Evolutionary conservation across 345 rosid species (phyloP).

Genomic region (Ricinus communis): DNA sequence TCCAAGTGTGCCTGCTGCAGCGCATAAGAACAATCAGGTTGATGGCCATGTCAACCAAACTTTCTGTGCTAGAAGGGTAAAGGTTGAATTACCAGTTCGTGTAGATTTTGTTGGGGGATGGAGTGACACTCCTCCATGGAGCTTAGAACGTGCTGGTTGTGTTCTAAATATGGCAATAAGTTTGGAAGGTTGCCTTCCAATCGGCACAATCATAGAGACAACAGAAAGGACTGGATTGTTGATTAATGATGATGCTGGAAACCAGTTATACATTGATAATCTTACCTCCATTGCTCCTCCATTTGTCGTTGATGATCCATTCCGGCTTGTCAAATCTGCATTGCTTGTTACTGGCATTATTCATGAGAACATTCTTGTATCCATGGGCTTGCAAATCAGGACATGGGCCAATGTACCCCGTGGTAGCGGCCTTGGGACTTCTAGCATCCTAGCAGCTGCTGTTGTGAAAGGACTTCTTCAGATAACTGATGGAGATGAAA

Average conservation of each 20-base stretch:
- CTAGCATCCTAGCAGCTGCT: conserved; percentile 96
- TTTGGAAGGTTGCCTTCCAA: conserved; percentile 80
- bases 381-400: conserved; percentile 58
- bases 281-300: conserved; percentile 56
- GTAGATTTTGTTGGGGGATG: conserved; percentile 97
- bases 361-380: conserved; percentile 42
- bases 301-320: conserved; percentile 60
- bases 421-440: conserved; percentile 96
- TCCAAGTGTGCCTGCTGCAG: conserved; percentile 27
- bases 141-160: conserved; percentile 92
- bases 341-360: conserved; percentile 69
- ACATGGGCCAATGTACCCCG: conserved; percentile 98
- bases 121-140: conserved; percentile 99
- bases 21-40: conserved; percentile 24
- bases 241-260: conserved; percentile 73
- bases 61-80: conserved; percentile 49
- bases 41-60: conserved; percentile 29
- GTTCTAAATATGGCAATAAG: conserved; percentile 91
- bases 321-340: conserved; percentile 89
- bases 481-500: conserved; percentile 70
- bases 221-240: conserved; percentile 54
- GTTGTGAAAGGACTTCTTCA: conserved; percentile 85
- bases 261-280: conserved; percentile 51
- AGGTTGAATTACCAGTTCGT: conserved; percentile 86
- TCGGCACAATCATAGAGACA: conserved; percentile 78